Evolutionary conservation across 164 flowering plant species (phyloP).

Genomic region (Stephania cephalantha): DNA sequence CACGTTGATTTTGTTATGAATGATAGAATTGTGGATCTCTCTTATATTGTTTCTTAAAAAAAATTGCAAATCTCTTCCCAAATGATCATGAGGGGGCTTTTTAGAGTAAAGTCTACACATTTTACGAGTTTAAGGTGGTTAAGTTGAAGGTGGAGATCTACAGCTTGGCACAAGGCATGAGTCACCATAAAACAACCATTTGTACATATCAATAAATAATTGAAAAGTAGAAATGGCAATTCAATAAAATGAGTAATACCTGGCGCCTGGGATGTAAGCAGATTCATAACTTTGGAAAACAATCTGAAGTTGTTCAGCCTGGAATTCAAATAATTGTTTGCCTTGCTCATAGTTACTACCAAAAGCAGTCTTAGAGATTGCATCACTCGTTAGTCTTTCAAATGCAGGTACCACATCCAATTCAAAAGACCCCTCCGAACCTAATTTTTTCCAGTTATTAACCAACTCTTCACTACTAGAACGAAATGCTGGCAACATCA

Average conservation of each 20-base stretch:
- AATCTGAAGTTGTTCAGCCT: slow-evolving; percentile 23
- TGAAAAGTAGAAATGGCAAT: too few relatives aligned
- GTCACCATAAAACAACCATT: too few relatives aligned
- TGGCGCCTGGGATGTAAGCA: slow-evolving; percentile 14
- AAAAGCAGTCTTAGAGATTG: slow-evolving; percentile 33
- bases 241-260: slow-evolving; percentile 2
- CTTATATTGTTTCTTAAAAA: too few relatives aligned
- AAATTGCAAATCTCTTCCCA: too few relatives aligned
- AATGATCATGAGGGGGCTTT: too few relatives aligned
- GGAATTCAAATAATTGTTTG: slow-evolving; percentile 29
- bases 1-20: too few relatives aligned
- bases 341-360: slow-evolving; percentile 40
- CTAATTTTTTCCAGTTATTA: slow-evolving; percentile 19
- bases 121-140: too few relatives aligned
- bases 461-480: slow-evolving; percentile 22
- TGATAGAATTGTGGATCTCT: too few relatives aligned
- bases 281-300: neutral
- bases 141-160: too few relatives aligned
- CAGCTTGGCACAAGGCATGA: too few relatives aligned
- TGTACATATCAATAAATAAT: too few relatives aligned
- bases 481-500: slow-evolving; percentile 27
- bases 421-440: slow-evolving; percentile 11
- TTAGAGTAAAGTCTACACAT: too few relatives aligned
- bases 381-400: slow-evolving; percentile 23
- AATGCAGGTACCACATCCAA: slow-evolving; percentile 29